phyloP scores from a whole-genome alignment of 2,329 filamentous ascomycete genomes.

The Botrytis aclada region DNA sequence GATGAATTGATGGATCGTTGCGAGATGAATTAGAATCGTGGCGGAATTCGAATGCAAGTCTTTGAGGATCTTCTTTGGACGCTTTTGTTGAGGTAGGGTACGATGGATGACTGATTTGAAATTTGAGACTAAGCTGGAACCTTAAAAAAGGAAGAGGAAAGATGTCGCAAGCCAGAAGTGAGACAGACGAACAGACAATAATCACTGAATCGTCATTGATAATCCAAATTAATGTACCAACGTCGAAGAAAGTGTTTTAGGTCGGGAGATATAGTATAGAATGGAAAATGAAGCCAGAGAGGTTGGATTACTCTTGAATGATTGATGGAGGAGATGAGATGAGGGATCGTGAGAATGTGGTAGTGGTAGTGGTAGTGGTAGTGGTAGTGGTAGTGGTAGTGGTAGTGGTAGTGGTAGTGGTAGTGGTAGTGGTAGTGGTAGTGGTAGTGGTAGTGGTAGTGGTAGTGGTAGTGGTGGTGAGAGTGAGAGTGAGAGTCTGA shows the following conservation, averaged over 20 bases:
- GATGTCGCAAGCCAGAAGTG: conserved; percentile 11
- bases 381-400: too few species aligned
- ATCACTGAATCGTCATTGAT: conserved; percentile 16
- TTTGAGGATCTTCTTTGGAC: neutral
- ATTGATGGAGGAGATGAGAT: neutral
- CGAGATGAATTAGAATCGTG: neutral
- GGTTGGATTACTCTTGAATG: neutral
- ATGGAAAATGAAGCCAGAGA: neutral
- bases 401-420: too few species aligned
- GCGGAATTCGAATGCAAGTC: conserved; percentile 1
- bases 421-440: neutral
- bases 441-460: too few species aligned
- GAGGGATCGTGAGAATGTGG: neutral
- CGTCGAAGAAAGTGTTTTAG: neutral
- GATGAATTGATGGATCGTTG: conserved; percentile 21
- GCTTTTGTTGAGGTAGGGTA: neutral
- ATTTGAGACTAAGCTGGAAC: conserved; percentile 2
- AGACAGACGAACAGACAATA: conserved; percentile 1
- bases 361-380: neutral
- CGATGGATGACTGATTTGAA: neutral
- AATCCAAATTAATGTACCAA: neutral
- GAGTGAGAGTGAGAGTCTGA: neutral
- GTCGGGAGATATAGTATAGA: neutral
- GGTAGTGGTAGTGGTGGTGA: too few species aligned
- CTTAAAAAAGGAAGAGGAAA: neutral